phyloP scores from a whole-genome alignment of 2,329 filamentous ascomycete genomes.

The Niveomyces coronatus region DNA sequence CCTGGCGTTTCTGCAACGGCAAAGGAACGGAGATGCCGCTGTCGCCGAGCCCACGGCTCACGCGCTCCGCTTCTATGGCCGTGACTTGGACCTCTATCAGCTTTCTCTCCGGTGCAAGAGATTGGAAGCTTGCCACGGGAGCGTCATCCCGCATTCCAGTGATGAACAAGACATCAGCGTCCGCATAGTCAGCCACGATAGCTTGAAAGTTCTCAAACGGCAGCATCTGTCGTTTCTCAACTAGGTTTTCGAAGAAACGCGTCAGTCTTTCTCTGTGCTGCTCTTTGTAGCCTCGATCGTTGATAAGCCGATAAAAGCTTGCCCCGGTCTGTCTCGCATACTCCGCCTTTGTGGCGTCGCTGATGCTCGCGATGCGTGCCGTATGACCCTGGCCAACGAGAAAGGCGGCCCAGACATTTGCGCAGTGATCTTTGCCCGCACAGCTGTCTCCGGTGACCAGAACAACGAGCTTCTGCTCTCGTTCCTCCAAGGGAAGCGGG shows the following conservation, averaged over 20 bases:
- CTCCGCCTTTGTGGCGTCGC: constrained; percentile 45
- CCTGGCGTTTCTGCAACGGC: background rate
- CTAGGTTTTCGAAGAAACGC: constrained; percentile 37
- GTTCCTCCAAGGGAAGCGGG: constrained; percentile 33
- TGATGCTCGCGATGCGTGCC: constrained; percentile 33
- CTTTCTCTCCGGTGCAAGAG: constrained; percentile 40
- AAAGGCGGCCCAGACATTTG: constrained; percentile 37
- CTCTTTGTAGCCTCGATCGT: constrained; percentile 51
- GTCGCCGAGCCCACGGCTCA: too few relatives aligned
- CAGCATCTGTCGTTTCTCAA: constrained; percentile 25
- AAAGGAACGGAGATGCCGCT: too few relatives aligned
- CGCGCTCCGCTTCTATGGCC: background rate
- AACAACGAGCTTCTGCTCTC: constrained; percentile 37
- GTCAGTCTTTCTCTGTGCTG: constrained; percentile 43
- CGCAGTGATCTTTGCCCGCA: constrained; percentile 52
- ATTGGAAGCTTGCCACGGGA: constrained; percentile 42
- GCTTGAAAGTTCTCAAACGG: constrained; percentile 31
- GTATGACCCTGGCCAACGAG: constrained; percentile 24
- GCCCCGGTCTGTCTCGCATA: constrained; percentile 41
- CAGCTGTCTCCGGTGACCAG: constrained; percentile 46
- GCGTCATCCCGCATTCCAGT: constrained; percentile 54
- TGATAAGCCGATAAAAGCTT: constrained; percentile 36
- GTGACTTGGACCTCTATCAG: constrained; percentile 37
- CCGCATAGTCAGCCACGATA: constrained; percentile 28
- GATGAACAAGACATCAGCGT: constrained; percentile 46